Evolutionary conservation across 169 alveolate species (phyloP).

Genomic region (Eimeria zaria): DNA sequence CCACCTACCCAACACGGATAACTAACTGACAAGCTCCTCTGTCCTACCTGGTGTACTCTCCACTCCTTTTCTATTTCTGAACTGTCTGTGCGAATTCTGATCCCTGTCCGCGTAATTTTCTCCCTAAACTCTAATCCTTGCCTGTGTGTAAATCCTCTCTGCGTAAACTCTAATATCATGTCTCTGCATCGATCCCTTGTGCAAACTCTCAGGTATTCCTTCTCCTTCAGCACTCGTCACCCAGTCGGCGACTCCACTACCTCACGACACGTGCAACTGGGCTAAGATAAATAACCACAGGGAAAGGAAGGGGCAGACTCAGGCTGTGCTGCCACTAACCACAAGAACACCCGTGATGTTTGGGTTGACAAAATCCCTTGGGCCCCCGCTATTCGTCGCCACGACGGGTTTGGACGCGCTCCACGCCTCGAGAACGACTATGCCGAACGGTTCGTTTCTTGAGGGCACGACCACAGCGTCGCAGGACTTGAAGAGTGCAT

Average conservation of each 20-base stretch:
- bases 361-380: conserved; percentile 90
- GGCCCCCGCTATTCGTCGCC: conserved; percentile 92
- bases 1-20: not conserved
- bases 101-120: not conserved
- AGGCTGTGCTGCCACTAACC: conserved; percentile 29
- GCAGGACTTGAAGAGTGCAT: conserved; percentile 90
- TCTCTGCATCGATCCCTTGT: not conserved
- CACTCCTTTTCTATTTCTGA: not conserved
- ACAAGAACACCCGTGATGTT: conserved; percentile 88
- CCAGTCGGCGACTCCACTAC: not conserved
- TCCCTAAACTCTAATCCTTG: not conserved
- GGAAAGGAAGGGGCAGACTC: not conserved
- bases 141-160: not conserved
- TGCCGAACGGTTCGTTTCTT: conserved; percentile 92
- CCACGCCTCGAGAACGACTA: conserved; percentile 92
- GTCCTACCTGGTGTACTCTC: not conserved
- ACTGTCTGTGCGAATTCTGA: not conserved
- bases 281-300: not conserved
- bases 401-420: conserved; percentile 91
- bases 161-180: not conserved
- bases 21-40: no score
- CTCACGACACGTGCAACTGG: not conserved
- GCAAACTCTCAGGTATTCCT: not conserved
- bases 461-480: conserved; percentile 92
- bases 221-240: not conserved